Percentiles rank a stretch among this genome's conserved stretches.
These are phyloP conservation scores for Dacryopinax spathularia DNA, from an alignment of 768 basidiomycete species.

Conservation along the genomic window DNA sequence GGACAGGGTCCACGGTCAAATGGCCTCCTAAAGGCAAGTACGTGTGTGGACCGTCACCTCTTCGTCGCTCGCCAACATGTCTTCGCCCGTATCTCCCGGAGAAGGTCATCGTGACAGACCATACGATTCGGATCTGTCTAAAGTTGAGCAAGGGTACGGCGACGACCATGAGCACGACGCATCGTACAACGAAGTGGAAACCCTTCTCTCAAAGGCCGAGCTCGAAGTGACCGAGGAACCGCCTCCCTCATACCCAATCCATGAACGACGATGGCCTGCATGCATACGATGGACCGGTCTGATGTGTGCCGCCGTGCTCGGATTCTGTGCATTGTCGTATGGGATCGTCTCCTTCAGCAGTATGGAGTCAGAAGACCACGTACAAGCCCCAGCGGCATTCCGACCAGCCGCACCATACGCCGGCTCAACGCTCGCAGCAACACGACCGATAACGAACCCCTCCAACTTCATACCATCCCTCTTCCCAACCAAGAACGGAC, in stretches of 20 bases:
- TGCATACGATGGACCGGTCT: neutral
- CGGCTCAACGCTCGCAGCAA: constrained; percentile 54
- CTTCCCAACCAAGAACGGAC: constrained; percentile 66
- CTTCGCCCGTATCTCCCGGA: neutral
- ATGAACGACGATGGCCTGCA: neutral
- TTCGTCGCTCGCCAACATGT: neutral
- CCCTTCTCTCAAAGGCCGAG: neutral
- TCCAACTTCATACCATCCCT: constrained; percentile 57
- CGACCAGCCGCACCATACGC: constrained; percentile 25
- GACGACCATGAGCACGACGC: neutral
- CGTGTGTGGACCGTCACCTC: neutral
- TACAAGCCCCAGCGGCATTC: neutral
- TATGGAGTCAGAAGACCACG: neutral
- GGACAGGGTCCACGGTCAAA: neutral
- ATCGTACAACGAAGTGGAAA: neutral
- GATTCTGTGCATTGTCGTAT: neutral
- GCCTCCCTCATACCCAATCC: neutral
- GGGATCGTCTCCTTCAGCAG: neutral
- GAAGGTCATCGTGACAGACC: neutral
- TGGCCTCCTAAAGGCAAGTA: neutral
- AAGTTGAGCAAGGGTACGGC: neutral
- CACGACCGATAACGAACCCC: constrained; percentile 57
- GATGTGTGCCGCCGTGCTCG: neutral
- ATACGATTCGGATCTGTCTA: neutral
- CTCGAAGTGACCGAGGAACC: neutral